Evolutionary conservation across 148 eudicot genomes (phyloP), one percentile per base, ranked within the genome.

Genomic region (Persicaria maculosa): DNA sequence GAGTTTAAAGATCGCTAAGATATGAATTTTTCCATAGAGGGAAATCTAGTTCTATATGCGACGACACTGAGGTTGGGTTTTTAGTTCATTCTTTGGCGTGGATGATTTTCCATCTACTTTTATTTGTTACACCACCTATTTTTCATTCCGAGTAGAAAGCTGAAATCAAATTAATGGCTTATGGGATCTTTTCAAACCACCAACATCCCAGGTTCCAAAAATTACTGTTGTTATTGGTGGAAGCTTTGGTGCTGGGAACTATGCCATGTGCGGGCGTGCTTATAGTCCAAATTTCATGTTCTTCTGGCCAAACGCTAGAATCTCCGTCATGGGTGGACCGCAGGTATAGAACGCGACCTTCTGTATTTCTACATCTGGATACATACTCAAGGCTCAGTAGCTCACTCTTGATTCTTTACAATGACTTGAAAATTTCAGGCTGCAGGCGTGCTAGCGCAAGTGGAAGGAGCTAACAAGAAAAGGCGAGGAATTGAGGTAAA

Each of bases 191-290:
- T 43, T 68, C 40, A 59, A 74, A 71, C 40, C 58, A 68, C 72
- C 74, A 48, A 53, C 72, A 68, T 31, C 76, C 43, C 88, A 92
- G 99, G 99, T 95, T 73, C 99, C 99, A n/a, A 95, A 92, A 84
- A 85, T 95, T 75, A 95, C 99, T 6, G 58, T 92, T 46, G 78
- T 95, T 22, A 78, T 95, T 73, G 99, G 97, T 73, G 99, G 97
- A 87, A 95, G 99, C 88, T 95, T 95, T 83, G 99, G 99, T 74
- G 99, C 97, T 71, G 99, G 99, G 61, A 95, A 95, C 75, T 95
- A 92, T 80, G 99, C 99, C 17, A 95, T 95, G 99, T 95, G 97
- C 74, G 97, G 99, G 67, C 97, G 99, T 73, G 99, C 99, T 68
- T 95, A 92, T 78, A 95, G 97, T 81, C 99, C 99, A 7, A 74